Base-by-base conservation (phyloP, 1,284 basidiomycete genomes). In the Pyrrhoderma lamaoense region DNA sequence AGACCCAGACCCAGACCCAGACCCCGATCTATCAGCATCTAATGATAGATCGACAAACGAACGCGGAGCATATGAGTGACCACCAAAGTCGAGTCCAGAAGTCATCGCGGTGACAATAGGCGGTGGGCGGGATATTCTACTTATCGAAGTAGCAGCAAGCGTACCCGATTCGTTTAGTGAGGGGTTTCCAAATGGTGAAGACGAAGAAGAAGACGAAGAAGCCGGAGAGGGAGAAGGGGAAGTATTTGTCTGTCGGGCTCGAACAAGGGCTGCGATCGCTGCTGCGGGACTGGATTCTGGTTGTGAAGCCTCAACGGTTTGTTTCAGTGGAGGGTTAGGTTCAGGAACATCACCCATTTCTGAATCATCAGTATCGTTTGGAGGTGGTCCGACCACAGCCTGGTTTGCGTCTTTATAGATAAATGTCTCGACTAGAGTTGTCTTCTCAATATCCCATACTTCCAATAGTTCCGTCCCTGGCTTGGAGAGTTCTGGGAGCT, bases 391-490 rank as follows among this genome's bases (percentile, higher is more conserved):
- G 22, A 16, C 36, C 27, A 5, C 27, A 5, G 27, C 27, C 27
- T 31, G 27, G 11, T 31, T 31, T 1, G 77, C 73, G 58, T 77
- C 77, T 64, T 89, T 87, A 46, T 89, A 77, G 59, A 91, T 85
- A 88, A 88, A 90, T 1, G 88, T 82, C 60, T 91, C 87, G 3
- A 88, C 69, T 42, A 88, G 62, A 31, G 73, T 74, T 39, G 71
- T 69, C 27, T 71, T 67, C 22, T 65, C 59, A 22, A 67, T 64
- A 49, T 78, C 74, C 2, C 62, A 57, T 37, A 55, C 55, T 13
- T 50, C 59, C 14, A 69, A 70, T 56, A 70, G 73, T 38, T 70
- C 70, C 1, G 72, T 68, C 57, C 48, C 47, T 2, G 46, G 40
- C 3, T 42, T 19, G 5, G 27, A 31, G 5, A 11, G 11, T 21